Base-by-base conservation (phyloP, 768 basidiomycete species). In the Pulveroboletus frians region DNA sequence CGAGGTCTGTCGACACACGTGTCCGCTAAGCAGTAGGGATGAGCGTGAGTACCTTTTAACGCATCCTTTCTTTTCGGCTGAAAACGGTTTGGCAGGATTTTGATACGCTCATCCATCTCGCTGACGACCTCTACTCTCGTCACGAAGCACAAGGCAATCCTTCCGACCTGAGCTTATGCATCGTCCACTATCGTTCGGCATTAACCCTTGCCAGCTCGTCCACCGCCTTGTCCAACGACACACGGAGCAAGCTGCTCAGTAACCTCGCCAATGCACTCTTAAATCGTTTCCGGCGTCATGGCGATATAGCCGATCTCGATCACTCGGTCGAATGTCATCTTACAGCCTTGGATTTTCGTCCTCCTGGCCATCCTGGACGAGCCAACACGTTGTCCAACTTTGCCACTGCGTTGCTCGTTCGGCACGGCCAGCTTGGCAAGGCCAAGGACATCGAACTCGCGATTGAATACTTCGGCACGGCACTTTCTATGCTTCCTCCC, bases 401-500 rank as follows among this genome's bases (percentile, higher is more conserved):
- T 42, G 68, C 65, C 5, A 58, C 58, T 20, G 59, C 55, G 9
- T 42, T 70, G 15, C 58, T 61, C 8, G 54, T 59, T 35, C 68
- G 60, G 18, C 65, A 67, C 31, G 57, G 62, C 36, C 43, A 58
- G 39, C 54, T 54, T 13, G 53, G 66, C 5, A 29, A 41, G 27
- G 39, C 50, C 17, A 46, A 49, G 31, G 70, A 70, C 31, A 46
- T 70, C 3, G 60, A 70, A 34, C 49, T 63, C n/a, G 69, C 59
- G 9, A 57, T 65, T 37, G 52, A 57, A 29, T 47, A 57, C 36
- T 63, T 67, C 26, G 53, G 44, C 32, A 51, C 53, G 7, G 63
- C 57, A 9, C 60, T 64, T 14, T 39, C 54, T 29, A 35, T 48
- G 0, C 58, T 65, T 17, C 56, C 63, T 18, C 51, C 50, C 3